phyloP scores from a whole-genome alignment of 495 filamentous ascomycete species.

The Jackrogersella minutella region DNA sequence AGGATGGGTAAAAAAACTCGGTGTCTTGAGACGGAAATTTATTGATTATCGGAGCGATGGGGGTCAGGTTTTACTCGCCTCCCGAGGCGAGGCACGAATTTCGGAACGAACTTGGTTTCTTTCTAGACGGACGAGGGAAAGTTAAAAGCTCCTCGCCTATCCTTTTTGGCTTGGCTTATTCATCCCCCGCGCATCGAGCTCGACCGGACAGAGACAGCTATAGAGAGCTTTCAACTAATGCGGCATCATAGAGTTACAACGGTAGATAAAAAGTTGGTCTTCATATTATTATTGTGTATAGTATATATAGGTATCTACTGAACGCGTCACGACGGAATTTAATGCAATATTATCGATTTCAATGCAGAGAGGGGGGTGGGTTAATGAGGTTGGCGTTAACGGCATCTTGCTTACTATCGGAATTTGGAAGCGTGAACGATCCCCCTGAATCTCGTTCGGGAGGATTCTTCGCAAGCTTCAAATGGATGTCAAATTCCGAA shows the following conservation, averaged over 20 bases:
- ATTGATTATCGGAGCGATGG: slow-evolving; percentile 2
- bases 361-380: not conserved
- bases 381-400: not conserved
- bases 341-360: not conserved
- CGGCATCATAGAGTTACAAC: slow-evolving; percentile 29
- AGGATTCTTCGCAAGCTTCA: not conserved
- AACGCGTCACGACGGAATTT: slow-evolving; percentile 9
- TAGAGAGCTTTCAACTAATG: slow-evolving; percentile 24
- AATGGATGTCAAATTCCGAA: not conserved
- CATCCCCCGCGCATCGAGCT: slow-evolving; percentile 1
- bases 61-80: not conserved
- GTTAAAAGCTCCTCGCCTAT: not conserved
- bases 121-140: slow-evolving; percentile 14
- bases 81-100: slow-evolving; percentile 7
- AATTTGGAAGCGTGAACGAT: not conserved
- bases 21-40: slow-evolving; percentile 12
- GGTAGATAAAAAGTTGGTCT: slow-evolving; percentile 31
- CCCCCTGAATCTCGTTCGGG: not conserved
- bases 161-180: not conserved
- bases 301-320: slow-evolving; percentile 11
- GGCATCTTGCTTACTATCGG: not conserved
- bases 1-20: slow-evolving; percentile 5
- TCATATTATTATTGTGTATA: slow-evolving; percentile 19
- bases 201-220: not conserved
- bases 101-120: slow-evolving; percentile 14